Evolutionary conservation across 495 filamentous ascomycete genomes (phyloP), one percentile per base, ranked within the genome.

Genomic region (Penicillium subrubescens): DNA sequence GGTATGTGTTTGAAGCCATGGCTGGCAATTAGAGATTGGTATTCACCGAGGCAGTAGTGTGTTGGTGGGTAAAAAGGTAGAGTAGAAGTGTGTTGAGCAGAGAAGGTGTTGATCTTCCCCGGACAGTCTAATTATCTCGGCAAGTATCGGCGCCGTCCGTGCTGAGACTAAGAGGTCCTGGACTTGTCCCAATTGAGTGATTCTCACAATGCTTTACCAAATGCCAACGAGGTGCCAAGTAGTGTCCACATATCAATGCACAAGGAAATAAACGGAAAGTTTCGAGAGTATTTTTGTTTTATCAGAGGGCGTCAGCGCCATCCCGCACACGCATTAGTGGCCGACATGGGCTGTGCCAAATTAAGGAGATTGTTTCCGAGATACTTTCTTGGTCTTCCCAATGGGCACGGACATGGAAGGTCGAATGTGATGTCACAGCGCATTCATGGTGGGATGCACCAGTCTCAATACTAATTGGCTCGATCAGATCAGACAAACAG

Each of bases 1-100:
- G 78, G 48, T 81, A 76, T n/a, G 78, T 52, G 12, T 65, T 51
- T 46, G 70, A 56, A 31, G 70, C 51, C 75, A 75, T 75, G 39
- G 52, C 61, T 65, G 44, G 52, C 44, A n/a, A 25, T 23, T 35
- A 56, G 57, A 8, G 46, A 33, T 59, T 19, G 31, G 63, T 29
- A 19, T 64, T 35, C 69, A 73, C 73, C 41, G 34, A 65, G 41
- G 58, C 1, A 15, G 41, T 27, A 53, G 57, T 43, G 60, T 29
- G 61, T 14, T 37, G 59, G 46, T 11, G 19, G 33, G 17, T 15
- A 31, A 50, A 48, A 23, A 31, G n/a, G n/a, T n/a, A n/a, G n/a
- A n/a, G 21, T 23, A 29, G 25, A 29, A 51, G 23, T 12, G 29
- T 14, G 25, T 14, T 29, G 19, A 27, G 48, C 7, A 2, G 48